Conservation (phyloP, 352 stramenopile species). For the Pseudoperonospora humuli region DNA sequence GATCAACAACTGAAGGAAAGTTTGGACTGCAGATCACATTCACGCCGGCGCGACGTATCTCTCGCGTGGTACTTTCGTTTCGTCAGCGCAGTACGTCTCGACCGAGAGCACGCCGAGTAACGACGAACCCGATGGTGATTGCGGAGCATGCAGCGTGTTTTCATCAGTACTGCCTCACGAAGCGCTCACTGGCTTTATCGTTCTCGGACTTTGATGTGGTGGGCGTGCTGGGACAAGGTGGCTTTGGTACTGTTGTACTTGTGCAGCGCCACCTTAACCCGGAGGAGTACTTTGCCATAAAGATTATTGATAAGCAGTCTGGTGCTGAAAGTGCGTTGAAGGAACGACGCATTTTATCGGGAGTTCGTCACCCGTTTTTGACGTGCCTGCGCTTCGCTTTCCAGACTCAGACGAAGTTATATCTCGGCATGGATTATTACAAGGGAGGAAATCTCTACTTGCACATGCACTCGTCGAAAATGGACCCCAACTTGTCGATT, state of each 20-base stretch:
- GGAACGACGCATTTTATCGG: slow-evolving; percentile 67
- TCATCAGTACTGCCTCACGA: slow-evolving; percentile 75
- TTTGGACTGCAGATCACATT: slow-evolving; percentile 78
- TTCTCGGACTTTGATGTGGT: slow-evolving; percentile 85
- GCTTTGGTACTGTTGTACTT: slow-evolving; percentile 75
- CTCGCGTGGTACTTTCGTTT: slow-evolving; percentile 78
- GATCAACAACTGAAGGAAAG: slow-evolving; percentile 65
- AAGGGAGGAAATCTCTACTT: slow-evolving; percentile 80
- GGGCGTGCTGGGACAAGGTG: slow-evolving; percentile 69
- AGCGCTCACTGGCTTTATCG: slow-evolving; percentile 73
- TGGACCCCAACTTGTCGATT: slow-evolving; percentile 68
- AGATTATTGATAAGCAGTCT: slow-evolving; percentile 84
- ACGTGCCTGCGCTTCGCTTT: slow-evolving; percentile 81
- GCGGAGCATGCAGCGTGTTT: slow-evolving; percentile 73
- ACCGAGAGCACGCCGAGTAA: slow-evolving; percentile 42
- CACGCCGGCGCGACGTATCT: slow-evolving; percentile 73
- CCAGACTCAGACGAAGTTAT: slow-evolving; percentile 78
- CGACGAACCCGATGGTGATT: slow-evolving; percentile 67
- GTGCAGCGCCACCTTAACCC: slow-evolving; percentile 68
- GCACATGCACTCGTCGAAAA: slow-evolving; percentile 84
- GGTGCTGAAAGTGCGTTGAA: slow-evolving; percentile 67
- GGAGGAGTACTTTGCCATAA: slow-evolving; percentile 82
- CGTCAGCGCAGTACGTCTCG: slow-evolving; percentile 45
- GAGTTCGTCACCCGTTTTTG: slow-evolving; percentile 72
- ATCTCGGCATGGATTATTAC: slow-evolving; percentile 80